Base-by-base conservation (phyloP, 805 yeast species). In the Zygoascus flipseniorum region DNA sequence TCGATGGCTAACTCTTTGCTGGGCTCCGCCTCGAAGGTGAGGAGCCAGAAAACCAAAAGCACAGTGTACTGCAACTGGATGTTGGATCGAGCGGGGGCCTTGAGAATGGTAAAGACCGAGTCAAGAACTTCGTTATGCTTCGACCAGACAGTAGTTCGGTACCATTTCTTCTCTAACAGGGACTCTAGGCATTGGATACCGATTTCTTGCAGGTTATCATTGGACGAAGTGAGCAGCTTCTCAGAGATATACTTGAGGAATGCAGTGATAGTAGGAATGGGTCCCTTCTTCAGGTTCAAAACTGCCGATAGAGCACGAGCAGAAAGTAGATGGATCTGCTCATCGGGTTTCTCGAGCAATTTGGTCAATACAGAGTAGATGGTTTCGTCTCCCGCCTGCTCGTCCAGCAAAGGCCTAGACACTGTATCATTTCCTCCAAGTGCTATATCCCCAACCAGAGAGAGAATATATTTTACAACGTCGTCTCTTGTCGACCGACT, bases 1-100 rank as follows among this genome's bases (percentile, higher is more conserved):
- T 68, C 76, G 57, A 61, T 60, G 54, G 82, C 76, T 8, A 31
- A 31, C 10, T 16, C 20, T 23, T 49, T 49, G 32, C 42, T n/a
- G 42, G 81, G 75, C 47, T 65, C 58, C n/a, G 69, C 68, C 66
- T 80, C 84, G 72, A 92, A 93, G 3, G 96, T 81, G 56, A 89
- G 74, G 51, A 89, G 75, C 99, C 99, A 93, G 47, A 88, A 73
- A 20, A 84, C 76, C 65, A 93, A 75, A 58, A 92, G 76, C 5
- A 84, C 75, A 62, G 86, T 80, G 71, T 93, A 93, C 67, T 85
- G 89, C 61, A 89, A 77, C 73, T 93, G 99, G 56, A 90, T 76
- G 55, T 58, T 60, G 54, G 71, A 69, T 56, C 65, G 70, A 32
- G 37, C 26, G 11, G 75, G 62, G 51, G 72, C 70, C 59, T 83